These are phyloP conservation scores for Emergomyces africanus DNA, from an alignment of 2,329 filamentous ascomycete genomes.

Conservation along the genomic window DNA sequence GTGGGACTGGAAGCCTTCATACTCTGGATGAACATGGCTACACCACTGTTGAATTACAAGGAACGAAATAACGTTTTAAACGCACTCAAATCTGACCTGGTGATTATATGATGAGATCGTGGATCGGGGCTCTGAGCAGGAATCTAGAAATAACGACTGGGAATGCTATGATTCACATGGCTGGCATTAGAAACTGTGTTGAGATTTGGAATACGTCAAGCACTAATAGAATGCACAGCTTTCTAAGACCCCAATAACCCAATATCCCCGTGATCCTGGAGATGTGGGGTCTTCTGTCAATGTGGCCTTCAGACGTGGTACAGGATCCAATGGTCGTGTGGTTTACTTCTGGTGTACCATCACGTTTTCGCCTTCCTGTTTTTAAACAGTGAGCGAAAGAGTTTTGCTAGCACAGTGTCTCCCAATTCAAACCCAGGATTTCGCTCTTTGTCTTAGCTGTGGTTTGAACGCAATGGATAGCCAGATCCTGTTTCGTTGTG, in stretches of 20 bases:
- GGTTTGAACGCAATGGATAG: neutral
- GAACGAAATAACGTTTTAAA: neutral
- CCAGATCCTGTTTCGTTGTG: neutral
- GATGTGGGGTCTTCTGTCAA: neutral
- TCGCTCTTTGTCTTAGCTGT: neutral
- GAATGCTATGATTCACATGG: neutral
- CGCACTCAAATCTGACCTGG: neutral
- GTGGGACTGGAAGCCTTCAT: neutral
- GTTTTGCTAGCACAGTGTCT: neutral
- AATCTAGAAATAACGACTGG: neutral
- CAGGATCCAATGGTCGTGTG: neutral
- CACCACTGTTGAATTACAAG: neutral
- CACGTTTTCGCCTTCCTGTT: neutral
- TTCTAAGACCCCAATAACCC: neutral
- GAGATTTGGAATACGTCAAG: neutral
- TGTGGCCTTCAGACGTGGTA: neutral
- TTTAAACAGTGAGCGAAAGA: neutral
- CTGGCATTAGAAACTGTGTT: neutral
- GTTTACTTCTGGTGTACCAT: neutral
- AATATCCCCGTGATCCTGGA: neutral
- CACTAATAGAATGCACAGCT: neutral
- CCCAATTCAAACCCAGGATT: neutral
- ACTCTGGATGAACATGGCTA: neutral
- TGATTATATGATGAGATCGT: neutral
- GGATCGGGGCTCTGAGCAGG: neutral